These are phyloP conservation scores for Suillus luteus DNA, from an alignment of 768 basidiomycete genomes.

Conservation along the genomic window DNA sequence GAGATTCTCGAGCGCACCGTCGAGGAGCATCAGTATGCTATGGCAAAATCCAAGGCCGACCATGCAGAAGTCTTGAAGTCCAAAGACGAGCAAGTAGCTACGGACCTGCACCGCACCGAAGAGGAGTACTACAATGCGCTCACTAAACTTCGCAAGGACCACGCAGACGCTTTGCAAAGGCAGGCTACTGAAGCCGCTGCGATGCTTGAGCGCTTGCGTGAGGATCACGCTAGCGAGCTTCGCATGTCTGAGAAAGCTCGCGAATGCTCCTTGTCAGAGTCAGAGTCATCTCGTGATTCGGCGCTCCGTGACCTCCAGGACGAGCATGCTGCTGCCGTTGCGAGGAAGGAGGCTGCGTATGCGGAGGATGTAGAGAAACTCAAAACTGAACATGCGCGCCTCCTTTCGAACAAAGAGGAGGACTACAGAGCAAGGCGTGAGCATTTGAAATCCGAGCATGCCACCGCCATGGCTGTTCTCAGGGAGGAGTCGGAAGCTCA, in stretches of 20 bases:
- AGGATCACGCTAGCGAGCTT: slow-evolving; percentile 75
- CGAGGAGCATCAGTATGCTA: slow-evolving; percentile 54
- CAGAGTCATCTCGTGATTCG: slow-evolving; percentile 63
- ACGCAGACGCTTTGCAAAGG: slow-evolving; percentile 63
- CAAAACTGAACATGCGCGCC: slow-evolving; percentile 61
- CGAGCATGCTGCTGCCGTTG: slow-evolving; percentile 67
- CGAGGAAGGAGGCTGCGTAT: slow-evolving; percentile 66
- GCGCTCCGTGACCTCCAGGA: slow-evolving; percentile 70
- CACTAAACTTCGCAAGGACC: slow-evolving; percentile 73
- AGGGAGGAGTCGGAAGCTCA: slow-evolving; percentile 43
- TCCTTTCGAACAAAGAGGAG: slow-evolving; percentile 56
- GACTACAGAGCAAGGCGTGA: slow-evolving; percentile 49
- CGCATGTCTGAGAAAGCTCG: slow-evolving; percentile 75
- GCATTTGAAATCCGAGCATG: slow-evolving; percentile 38
- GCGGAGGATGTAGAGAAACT: slow-evolving; percentile 65
- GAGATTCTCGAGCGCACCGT: slow-evolving; percentile 47
- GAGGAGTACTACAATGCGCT: slow-evolving; percentile 83
- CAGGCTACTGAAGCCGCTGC: slow-evolving; percentile 61
- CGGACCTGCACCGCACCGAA: slow-evolving; percentile 65
- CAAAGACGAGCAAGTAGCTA: slow-evolving; percentile 60
- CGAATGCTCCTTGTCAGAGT: slow-evolving; percentile 74
- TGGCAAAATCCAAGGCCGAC: slow-evolving; percentile 51
- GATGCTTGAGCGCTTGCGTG: slow-evolving; percentile 67
- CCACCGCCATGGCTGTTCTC: slow-evolving; percentile 31
- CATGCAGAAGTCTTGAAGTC: slow-evolving; percentile 59